Conservation (phyloP, 345 rosid genomes). For the Pistacia atlantica region DNA sequence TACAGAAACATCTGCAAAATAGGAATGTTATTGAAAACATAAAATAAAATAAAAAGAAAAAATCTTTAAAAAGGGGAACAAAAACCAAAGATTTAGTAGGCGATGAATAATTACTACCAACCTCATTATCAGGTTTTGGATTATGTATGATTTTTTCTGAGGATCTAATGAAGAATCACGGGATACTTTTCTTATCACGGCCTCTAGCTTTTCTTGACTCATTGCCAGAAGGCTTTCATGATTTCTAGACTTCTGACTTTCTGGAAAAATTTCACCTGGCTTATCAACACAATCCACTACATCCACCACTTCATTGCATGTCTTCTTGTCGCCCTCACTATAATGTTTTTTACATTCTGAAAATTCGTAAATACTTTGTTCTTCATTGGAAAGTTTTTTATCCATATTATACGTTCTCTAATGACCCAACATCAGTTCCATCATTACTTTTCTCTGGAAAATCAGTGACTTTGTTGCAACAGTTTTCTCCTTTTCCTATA, state of each 20-base stretch:
- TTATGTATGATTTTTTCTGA: constrained; percentile 56
- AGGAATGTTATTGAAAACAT: not conserved
- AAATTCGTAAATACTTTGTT: constrained; percentile 22
- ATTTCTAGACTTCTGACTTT: constrained; percentile 30
- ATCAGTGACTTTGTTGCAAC: constrained; percentile 21
- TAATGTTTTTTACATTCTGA: constrained; percentile 33
- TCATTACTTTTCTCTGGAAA: constrained; percentile 13
- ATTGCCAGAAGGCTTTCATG: constrained; percentile 38
- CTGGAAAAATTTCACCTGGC: constrained; percentile 28
- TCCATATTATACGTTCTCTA: constrained; percentile 20
- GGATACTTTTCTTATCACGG: constrained; percentile 68
- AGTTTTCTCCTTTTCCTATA: constrained; percentile 25
- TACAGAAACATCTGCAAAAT: not conserved
- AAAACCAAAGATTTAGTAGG: not conserved
- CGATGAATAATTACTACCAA: constrained; percentile 26
- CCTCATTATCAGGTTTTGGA: constrained; percentile 80
- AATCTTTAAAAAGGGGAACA: not conserved
- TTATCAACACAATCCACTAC: constrained; percentile 12
- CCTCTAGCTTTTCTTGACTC: constrained; percentile 68
- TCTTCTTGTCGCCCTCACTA: constrained; percentile 27
- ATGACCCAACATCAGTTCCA: constrained; percentile 24
- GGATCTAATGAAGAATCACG: constrained; percentile 66
- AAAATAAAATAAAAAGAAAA: not conserved
- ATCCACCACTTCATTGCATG: constrained; percentile 23
- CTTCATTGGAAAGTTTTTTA: constrained; percentile 27